Evolutionary conservation across 2,329 filamentous ascomycete species (phyloP).

Genomic region (Exophiala oligosperma): DNA sequence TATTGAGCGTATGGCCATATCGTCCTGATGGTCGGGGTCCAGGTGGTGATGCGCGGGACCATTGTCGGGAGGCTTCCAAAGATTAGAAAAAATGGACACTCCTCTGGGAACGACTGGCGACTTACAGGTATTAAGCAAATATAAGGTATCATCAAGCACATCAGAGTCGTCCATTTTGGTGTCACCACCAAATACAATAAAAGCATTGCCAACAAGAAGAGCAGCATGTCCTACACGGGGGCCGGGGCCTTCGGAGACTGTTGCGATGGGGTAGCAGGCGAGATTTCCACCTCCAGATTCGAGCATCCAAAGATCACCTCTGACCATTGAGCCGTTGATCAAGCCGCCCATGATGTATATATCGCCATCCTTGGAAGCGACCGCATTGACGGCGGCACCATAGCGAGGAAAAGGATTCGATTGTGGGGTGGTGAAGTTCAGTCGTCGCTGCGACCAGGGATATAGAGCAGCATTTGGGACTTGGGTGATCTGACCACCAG

Average conservation of each 20-base stretch:
- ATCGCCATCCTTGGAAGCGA: constrained; percentile 92
- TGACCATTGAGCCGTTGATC: constrained; percentile 92
- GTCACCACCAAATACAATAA: constrained; percentile 97
- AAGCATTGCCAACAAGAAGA: constrained; percentile 93
- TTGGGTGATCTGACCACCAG: constrained; percentile 42
- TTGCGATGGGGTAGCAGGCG: constrained; percentile 87
- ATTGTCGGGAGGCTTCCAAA: constrained; percentile 83
- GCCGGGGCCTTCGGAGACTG: constrained; percentile 89
- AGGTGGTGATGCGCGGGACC: constrained; percentile 89
- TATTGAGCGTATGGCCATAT: constrained; percentile 95
- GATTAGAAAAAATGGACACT: constrained; percentile 32
- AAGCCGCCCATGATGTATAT: constrained; percentile 97
- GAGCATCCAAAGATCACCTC: constrained; percentile 97
- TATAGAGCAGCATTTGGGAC: constrained; percentile 79
- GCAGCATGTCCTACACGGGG: constrained; percentile 93
- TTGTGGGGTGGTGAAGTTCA: constrained; percentile 81
- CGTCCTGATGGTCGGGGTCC: constrained; percentile 83
- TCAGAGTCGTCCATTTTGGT: constrained; percentile 96
- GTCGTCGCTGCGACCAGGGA: constrained; percentile 87
- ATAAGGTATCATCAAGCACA: constrained; percentile 89
- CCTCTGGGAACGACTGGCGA: constrained; percentile 24
- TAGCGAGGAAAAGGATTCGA: constrained; percentile 92
- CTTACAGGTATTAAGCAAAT: constrained; percentile 96
- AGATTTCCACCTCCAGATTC: constrained; percentile 80
- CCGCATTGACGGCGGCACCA: constrained; percentile 90